Percentiles rank a stretch among this genome's conserved stretches.
Conservation (phyloP, 2,329 filamentous ascomycete genomes). For the Neophaeococcomyces aloes region DNA sequence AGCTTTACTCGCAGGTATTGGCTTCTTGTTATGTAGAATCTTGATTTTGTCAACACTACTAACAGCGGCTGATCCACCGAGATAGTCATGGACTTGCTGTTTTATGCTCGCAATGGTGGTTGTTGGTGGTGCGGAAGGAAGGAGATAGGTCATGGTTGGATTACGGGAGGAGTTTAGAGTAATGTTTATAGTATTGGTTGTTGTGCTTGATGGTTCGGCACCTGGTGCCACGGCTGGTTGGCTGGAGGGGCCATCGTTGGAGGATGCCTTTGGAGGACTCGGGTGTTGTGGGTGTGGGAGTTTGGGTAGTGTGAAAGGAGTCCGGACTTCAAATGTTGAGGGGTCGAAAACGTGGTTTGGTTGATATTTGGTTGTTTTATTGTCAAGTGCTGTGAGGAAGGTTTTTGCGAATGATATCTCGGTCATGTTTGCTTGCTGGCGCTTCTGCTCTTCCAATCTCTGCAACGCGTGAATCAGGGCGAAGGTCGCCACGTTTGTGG, state of each 20-base stretch:
- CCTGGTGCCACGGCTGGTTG: conserved; percentile 20
- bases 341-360: conserved; percentile 84
- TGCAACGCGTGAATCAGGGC: conserved; percentile 34
- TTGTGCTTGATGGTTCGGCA: conserved; percentile 10
- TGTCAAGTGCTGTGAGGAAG: conserved; percentile 71
- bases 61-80: conserved; percentile 32
- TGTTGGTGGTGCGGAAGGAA: conserved; percentile 51
- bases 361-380: conserved; percentile 68
- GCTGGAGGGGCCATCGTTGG: conserved; percentile 20
- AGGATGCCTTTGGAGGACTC: conserved; percentile 31
- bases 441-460: conserved; percentile 34
- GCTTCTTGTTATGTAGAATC: conserved; percentile 78
- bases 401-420: conserved; percentile 75
- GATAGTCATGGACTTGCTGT: conserved; percentile 52
- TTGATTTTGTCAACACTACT: conserved; percentile 62
- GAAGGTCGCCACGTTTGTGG: conserved; percentile 16
- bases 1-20: conserved; percentile 57
- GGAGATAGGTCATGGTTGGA: conserved; percentile 55
- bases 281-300: conserved; percentile 33
- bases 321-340: conserved; percentile 61
- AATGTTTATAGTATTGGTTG: conserved; percentile 35
- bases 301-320: conserved; percentile 47
- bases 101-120: conserved; percentile 76
- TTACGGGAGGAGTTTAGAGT: conserved; percentile 68
- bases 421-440: conserved; percentile 51